These are phyloP conservation scores for Globisporangium barbulae DNA, from an alignment of 352 stramenopile species.

Conservation along the genomic window DNA sequence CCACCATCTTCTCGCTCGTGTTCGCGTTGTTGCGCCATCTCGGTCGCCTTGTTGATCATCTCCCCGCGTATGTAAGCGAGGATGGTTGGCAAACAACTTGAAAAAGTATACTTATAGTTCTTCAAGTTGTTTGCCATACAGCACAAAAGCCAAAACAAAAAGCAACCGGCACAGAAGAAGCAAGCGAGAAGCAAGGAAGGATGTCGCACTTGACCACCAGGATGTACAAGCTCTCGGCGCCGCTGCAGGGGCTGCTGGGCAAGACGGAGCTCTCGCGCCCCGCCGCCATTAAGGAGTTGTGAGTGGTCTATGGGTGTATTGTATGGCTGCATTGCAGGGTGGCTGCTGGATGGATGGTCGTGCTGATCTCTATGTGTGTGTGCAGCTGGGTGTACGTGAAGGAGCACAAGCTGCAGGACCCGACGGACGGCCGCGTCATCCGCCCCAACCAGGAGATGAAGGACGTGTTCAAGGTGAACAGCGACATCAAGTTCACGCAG, in stretches of 20 bases:
- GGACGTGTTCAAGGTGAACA: conserved; percentile 55
- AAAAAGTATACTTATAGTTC: neutral
- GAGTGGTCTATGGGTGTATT: conserved; percentile 17
- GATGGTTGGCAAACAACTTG: neutral
- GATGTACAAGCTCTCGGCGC: conserved; percentile 63
- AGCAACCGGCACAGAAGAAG: neutral
- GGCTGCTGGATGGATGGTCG: neutral
- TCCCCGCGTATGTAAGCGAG: too few species aligned
- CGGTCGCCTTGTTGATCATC: too few species aligned
- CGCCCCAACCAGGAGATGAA: conserved; percentile 66
- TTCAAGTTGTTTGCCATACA: too few species aligned
- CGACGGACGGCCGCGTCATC: conserved; percentile 64
- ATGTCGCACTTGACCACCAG: conserved; percentile 26
- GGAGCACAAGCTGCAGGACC: conserved; percentile 70
- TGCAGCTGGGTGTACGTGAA: conserved; percentile 75
- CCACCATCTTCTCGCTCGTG: too few species aligned
- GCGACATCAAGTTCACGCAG: conserved; percentile 70
- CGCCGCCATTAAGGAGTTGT: conserved; percentile 78
- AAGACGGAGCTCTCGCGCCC: conserved; percentile 68
- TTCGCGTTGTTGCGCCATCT: too few species aligned
- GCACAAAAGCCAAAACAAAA: neutral
- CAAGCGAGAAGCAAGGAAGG: neutral
- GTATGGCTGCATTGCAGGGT: neutral
- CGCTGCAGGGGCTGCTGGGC: conserved; percentile 55
- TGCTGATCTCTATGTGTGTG: neutral